These are phyloP conservation scores for Raffaelea ambrosiae DNA, from an alignment of 2,329 filamentous ascomycete species.

Conservation along the genomic window DNA sequence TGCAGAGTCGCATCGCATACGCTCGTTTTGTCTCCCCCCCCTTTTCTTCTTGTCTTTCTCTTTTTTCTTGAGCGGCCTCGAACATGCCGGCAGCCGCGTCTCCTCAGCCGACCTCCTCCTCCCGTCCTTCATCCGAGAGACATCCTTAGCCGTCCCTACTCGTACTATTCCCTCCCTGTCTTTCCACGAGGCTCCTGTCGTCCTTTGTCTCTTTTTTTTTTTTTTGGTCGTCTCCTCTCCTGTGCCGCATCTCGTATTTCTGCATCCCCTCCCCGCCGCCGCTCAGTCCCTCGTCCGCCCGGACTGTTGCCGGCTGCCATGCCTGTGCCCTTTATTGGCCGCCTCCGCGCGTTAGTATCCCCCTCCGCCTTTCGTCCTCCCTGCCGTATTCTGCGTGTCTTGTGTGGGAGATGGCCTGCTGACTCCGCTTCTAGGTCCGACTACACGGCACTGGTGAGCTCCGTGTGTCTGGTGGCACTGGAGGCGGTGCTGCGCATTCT, in stretches of 20 bases:
- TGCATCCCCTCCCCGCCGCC: background rate
- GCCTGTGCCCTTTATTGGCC: constrained; percentile 45
- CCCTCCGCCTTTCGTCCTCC: constrained; percentile 6
- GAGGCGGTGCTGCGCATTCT: constrained; percentile 78
- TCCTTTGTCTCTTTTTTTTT: background rate
- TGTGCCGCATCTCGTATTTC: background rate
- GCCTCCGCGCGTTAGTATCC: constrained; percentile 39
- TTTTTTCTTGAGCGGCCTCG: background rate
- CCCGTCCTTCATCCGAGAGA: background rate
- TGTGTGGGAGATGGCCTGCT: background rate
- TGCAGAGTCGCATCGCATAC: no score
- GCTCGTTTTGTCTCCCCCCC: no score
- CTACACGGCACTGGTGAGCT: constrained; percentile 79
- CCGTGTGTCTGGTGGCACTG: constrained; percentile 71
- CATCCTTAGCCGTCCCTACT: no score
- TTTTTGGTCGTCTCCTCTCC: background rate
- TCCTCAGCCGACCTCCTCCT: background rate
- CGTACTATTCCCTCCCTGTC: no score
- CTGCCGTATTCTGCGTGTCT: background rate
- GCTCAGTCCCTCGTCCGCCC: no score
- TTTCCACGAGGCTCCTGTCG: no score
- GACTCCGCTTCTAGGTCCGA: constrained; percentile 53
- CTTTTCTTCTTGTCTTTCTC: background rate
- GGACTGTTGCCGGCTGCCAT: constrained; percentile 22
- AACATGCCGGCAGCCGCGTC: background rate